These are phyloP conservation scores for Quercus robur DNA, from an alignment of 306 rosid species.

Conservation along the genomic window DNA sequence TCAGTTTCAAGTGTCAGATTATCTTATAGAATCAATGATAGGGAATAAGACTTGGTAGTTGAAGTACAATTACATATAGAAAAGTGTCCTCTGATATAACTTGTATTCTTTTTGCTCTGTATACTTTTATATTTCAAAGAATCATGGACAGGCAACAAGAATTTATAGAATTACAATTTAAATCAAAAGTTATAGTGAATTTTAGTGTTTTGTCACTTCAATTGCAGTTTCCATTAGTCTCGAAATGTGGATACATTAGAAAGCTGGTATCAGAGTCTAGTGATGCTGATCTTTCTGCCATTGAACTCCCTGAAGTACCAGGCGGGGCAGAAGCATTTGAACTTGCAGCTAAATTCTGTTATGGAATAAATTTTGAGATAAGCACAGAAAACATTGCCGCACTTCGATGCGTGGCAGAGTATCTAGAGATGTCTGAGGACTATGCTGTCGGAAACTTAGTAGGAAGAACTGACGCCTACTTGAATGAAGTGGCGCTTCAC, in stretches of 20 bases:
- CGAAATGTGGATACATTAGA: constrained; percentile 76
- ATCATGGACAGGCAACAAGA: constrained; percentile 15
- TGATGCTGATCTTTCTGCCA: constrained; percentile 49
- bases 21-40: background rate
- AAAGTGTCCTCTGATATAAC: background rate
- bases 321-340: constrained; percentile 96
- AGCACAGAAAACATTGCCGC: constrained; percentile 64
- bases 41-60: background rate
- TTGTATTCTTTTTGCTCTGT: background rate
- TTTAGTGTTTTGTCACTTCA: background rate
- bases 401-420: constrained; percentile 86
- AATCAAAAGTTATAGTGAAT: constrained; percentile 5
- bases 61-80: background rate
- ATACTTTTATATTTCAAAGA: background rate
- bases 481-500: constrained; percentile 78
- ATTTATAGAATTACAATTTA: background rate
- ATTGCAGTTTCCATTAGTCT: constrained; percentile 85
- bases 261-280: constrained; percentile 76
- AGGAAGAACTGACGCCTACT: constrained; percentile 70
- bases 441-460: constrained; percentile 71
- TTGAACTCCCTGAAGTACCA: constrained; percentile 66
- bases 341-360: constrained; percentile 91
- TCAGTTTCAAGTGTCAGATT: constrained; percentile 10
- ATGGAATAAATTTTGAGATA: constrained; percentile 92
- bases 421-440: constrained; percentile 95